Evolutionary conservation across 257 asterid genomes (phyloP).

Genomic region (Ophiorrhiza pumila): DNA sequence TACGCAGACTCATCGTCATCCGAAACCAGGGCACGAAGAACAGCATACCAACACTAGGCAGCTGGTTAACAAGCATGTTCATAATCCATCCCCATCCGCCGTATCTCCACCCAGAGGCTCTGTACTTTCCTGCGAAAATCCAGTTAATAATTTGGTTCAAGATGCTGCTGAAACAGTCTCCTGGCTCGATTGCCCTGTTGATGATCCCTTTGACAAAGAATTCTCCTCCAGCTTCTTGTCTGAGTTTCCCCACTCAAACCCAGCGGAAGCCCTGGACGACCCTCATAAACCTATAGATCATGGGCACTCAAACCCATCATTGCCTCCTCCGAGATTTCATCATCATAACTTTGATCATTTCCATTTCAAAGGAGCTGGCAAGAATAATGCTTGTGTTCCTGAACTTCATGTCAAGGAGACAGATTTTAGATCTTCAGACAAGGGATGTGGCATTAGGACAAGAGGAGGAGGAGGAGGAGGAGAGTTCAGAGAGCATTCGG

Average conservation of each 20-base stretch:
- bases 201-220: constrained; percentile 67
- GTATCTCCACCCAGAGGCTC: constrained; percentile 13
- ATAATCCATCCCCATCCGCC: constrained; percentile 19
- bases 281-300: constrained; percentile 15
- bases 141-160: constrained; percentile 31
- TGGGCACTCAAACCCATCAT: constrained; percentile 26
- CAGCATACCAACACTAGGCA: constrained; percentile 29
- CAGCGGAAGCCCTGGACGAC: constrained; percentile 18
- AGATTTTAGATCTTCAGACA: constrained; percentile 8
- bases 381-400: constrained; percentile 15
- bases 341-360: constrained; percentile 20
- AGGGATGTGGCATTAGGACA: constrained; percentile 11
- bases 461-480: constrained; percentile 13
- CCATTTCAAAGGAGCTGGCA: neutral
- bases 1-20: constrained; percentile 39
- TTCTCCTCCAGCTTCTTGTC: constrained; percentile 51
- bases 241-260: constrained; percentile 37
- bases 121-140: constrained; percentile 21
- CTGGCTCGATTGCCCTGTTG: too few relatives aligned
- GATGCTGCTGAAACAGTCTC: constrained; percentile 53
- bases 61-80: constrained; percentile 26
- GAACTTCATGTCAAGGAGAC: constrained; percentile 19
- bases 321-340: constrained; percentile 52
- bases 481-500: constrained; percentile 36
- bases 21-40: constrained; percentile 30